These are phyloP conservation scores for Phaffia australis DNA, from an alignment of 768 basidiomycete genomes.

Conservation along the genomic window DNA sequence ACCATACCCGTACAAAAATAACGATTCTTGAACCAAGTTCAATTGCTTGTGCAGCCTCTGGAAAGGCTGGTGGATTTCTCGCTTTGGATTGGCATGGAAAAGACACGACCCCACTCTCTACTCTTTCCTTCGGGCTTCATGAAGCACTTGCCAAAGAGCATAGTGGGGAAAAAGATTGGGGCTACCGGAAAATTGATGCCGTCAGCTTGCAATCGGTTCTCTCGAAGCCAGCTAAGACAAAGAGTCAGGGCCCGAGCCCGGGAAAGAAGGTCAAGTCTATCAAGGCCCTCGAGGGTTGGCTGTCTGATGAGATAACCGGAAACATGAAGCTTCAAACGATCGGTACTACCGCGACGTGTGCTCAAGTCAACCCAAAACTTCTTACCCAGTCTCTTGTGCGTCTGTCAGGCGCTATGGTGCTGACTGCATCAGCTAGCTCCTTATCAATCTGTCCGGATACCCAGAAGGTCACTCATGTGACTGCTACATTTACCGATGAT, in stretches of 20 bases:
- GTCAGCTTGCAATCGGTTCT: conserved; percentile 26
- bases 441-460: conserved; percentile 6
- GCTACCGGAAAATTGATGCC: conserved; percentile 51
- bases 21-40: conserved; percentile 29
- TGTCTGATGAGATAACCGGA: conserved; percentile 31
- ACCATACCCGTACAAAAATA: conserved; percentile 20
- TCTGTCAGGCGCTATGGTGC: conserved; percentile 30
- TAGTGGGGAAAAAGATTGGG: conserved; percentile 29
- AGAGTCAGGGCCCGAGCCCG: conserved; percentile 29
- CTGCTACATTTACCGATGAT: not conserved
- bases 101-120: conserved; percentile 10
- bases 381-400: conserved; percentile 34
- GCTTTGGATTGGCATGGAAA: conserved; percentile 31
- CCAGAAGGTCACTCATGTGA: conserved; percentile 11
- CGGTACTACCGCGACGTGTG: conserved; percentile 32
- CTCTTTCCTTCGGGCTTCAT: conserved; percentile 23
- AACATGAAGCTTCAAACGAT: conserved; percentile 29
- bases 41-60: conserved; percentile 46
- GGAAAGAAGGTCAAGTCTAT: conserved; percentile 30
- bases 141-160: conserved; percentile 16
- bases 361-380: conserved; percentile 37
- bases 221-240: not conserved
- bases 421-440: conserved; percentile 30
- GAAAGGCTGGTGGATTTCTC: conserved; percentile 71
- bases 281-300: conserved; percentile 31